These are phyloP conservation scores for Ballota nigra DNA, from an alignment of 257 asterid species.

Conservation along the genomic window DNA sequence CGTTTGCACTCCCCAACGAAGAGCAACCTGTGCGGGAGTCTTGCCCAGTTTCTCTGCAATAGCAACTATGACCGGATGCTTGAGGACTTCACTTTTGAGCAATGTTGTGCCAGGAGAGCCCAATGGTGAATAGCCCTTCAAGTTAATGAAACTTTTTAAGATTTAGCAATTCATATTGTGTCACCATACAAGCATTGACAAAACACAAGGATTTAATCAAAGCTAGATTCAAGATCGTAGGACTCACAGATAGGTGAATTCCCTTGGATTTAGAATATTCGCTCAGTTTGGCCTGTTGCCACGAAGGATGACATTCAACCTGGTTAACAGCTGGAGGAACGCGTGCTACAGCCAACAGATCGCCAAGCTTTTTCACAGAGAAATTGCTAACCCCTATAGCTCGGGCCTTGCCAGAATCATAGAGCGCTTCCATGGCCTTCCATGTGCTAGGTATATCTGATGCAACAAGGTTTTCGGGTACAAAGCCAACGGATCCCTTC, in stretches of 20 bases:
- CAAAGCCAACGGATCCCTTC: slow-evolving; percentile 45
- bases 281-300: slow-evolving; percentile 63
- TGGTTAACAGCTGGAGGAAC: slow-evolving; percentile 78
- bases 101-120: slow-evolving; percentile 83
- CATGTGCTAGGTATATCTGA: slow-evolving; percentile 67
- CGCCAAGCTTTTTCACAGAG: slow-evolving; percentile 62
- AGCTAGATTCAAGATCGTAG: not conserved
- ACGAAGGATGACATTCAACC: slow-evolving; percentile 82
- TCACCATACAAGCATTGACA: not conserved
- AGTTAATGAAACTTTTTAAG: not conserved
- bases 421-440: slow-evolving; percentile 79
- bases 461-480: slow-evolving; percentile 51
- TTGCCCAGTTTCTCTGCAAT: slow-evolving; percentile 49
- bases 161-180: no score
- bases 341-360: slow-evolving; percentile 52
- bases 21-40: slow-evolving; percentile 56
- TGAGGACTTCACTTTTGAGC: slow-evolving; percentile 55
- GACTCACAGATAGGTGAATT: slow-evolving; percentile 79
- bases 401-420: slow-evolving; percentile 64
- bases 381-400: slow-evolving; percentile 83
- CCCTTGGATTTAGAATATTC: slow-evolving; percentile 69
- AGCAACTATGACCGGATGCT: slow-evolving; percentile 48
- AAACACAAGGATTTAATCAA: not conserved
- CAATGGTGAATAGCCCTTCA: slow-evolving; percentile 77
- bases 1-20: slow-evolving; percentile 64